Base-by-base conservation (phyloP, 441 rosid genomes). In the Erodium chrysanthum region DNA sequence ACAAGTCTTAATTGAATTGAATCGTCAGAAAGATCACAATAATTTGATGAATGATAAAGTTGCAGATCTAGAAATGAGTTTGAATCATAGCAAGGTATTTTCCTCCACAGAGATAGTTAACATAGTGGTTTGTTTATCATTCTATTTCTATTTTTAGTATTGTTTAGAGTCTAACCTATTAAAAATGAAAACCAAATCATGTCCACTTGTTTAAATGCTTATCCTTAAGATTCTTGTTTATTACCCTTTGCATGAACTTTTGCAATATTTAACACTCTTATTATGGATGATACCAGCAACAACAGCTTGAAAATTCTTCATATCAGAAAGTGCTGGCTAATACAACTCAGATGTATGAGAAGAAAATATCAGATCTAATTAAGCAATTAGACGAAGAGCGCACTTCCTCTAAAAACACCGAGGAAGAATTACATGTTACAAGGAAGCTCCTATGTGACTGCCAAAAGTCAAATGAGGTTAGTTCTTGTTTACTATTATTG, bases 261-360 rank as follows among this genome's bases (percentile, higher is more conserved):
- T 59, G 59, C 64, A 37, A 65, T 71, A 15, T 50, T 50, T 21
- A 60, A 68, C 76, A 67, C 59, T 74, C 73, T 72, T 72, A 58
- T 76, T 78, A 80, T 79, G 75, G 67, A 48, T 88, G 82, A 77
- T 80, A 81, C 83, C 76, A 85, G 84, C 84, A 86, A 75, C 81
- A 85, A 33, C 91, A 83, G 77, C 85, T 84, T 68, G 90, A 91
- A 68, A 86, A 76, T 82, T 86, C 86, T 46, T 75, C 86, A 35
- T 84, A 84, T 79, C 85, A 93, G 76, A 88, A 87, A 68, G 84
- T 82, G 65, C 84, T 93, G 66, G 96, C 92, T 71, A 95, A 89
- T 73, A 85, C 86, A 60, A 88, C 91, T 72, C 90, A 86, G 82
- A 85, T 82, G 85, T 87, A 90, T 64, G 98, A 90, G 82, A 82